Percentiles rank a stretch among this genome's conserved stretches.
Conservation (phyloP, 164 flowering plant genomes). For the Umbellularia californica region DNA sequence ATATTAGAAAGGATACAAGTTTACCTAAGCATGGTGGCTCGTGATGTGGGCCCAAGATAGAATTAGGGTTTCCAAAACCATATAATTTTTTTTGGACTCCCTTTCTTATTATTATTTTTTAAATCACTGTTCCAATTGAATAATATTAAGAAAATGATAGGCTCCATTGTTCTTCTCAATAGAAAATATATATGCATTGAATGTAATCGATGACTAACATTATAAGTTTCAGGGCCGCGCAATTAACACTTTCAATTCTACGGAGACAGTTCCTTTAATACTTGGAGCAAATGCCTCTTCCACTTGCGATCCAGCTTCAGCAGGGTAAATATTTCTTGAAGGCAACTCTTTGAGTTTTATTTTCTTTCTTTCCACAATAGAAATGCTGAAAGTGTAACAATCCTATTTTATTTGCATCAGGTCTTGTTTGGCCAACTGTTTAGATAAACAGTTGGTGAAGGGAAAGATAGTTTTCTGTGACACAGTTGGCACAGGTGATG, state of each 20-base stretch:
- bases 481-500: neutral
- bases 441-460: constrained; percentile 28
- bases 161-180: too few species aligned
- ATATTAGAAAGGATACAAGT: too few species aligned
- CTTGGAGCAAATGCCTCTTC: neutral
- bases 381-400: neutral
- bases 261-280: neutral
- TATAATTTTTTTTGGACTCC: too few species aligned
- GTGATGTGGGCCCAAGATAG: too few species aligned
- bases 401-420: constrained; percentile 19
- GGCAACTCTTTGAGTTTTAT: neutral
- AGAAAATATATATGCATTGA: too few species aligned
- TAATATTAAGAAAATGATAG: too few species aligned
- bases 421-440: constrained; percentile 24
- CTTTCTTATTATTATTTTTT: too few species aligned
- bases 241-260: neutral
- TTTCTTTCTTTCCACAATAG: neutral
- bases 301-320: neutral
- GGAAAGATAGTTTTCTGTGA: constrained; percentile 64
- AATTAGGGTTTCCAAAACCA: too few species aligned
- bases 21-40: too few species aligned
- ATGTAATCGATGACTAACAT: too few species aligned
- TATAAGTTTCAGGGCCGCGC: neutral
- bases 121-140: too few species aligned
- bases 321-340: neutral